Base-by-base conservation (phyloP, 1,284 basidiomycete genomes). In the Cystobasidium slooffiae region DNA sequence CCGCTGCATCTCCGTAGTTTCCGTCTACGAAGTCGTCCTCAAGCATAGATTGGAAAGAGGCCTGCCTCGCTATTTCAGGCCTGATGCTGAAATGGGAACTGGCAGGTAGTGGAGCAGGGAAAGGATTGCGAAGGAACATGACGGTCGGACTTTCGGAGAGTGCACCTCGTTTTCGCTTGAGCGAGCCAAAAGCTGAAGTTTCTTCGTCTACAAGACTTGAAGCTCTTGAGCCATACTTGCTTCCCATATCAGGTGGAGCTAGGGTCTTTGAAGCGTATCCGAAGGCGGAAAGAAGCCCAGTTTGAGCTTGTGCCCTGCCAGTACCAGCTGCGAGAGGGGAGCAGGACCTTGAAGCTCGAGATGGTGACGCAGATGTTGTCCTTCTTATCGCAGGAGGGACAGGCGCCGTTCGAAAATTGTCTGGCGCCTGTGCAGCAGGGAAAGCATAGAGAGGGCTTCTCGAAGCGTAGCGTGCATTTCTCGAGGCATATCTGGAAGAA, bases 91-190 rank as follows among this genome's bases (percentile, higher is more conserved):
- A 31, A 41, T 41, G 51, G 47, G 31, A 31, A 43, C 5, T 18
- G 4, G 41, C 20, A 24, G 70, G 16, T 3, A 73, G 9, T 39
- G 70, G 70, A 20, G 70, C 31, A 20, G 70, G 70, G 44, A 73
- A 73, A 58, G 70, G 70, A 43, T 73, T 73, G 31, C 58, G 56
- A 12, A 73, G 47, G 53, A 73, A 73, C 43, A 53, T 63, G 16
- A 73, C 70, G 37, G 70, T 73, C 51, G 70, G 70, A 43, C 59
- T 64, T 59, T 73, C 70, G 10, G 37, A 39, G 20, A 24, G 41
- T 41, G 39, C 49, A 39, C 49, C 51, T 41, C 64, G 44, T n/a
- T 66, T 66, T 6, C 64, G 64, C 64, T 66, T 66, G 8, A 20
- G 8, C 0, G 41, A 10, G 8, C 31, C 61, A 37, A 49, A 63